phyloP scores from a whole-genome alignment of 805 yeast species.

The Tetrapisispora pingtungensis region DNA sequence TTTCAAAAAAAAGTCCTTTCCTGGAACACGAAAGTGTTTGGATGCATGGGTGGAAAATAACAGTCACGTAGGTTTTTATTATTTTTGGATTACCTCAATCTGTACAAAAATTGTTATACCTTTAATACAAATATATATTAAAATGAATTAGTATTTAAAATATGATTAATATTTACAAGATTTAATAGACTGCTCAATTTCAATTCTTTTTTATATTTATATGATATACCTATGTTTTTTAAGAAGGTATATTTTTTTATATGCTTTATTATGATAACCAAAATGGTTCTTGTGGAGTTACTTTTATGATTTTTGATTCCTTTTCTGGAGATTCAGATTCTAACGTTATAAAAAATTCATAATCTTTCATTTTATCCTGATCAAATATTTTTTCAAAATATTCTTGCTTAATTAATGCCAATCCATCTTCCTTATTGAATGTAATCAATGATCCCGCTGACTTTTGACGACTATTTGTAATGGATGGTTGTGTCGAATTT shows the following conservation, averaged over 20 bases:
- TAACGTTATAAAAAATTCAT: not conserved
- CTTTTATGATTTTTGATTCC: conserved; percentile 3
- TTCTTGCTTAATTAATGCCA: conserved; percentile 48
- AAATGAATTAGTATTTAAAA: no score
- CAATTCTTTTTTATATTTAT: no score
- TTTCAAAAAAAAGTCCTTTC: no score
- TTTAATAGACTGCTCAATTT: no score
- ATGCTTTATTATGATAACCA: conserved; percentile 16
- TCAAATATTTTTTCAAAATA: conserved; percentile 20
- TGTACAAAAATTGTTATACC: no score
- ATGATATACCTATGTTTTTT: no score
- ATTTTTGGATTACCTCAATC: no score
- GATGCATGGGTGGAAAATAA: no score
- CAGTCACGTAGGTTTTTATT: no score
- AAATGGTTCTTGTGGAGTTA: conserved; percentile 19
- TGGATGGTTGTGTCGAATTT: not conserved
- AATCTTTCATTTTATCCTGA: not conserved
- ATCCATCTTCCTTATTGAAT: conserved; percentile 49
- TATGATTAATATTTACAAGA: no score
- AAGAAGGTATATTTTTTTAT: not conserved
- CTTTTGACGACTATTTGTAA: conserved; percentile 27
- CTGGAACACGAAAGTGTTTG: no score
- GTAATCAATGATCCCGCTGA: conserved; percentile 56
- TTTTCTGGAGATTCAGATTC: not conserved
- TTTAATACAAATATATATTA: no score